A percentile compares a stretch with the other conserved stretches of the same genome.
Conservation (phyloP, 2,329 filamentous ascomycete genomes). For the Arthroderma sp. region DNA sequence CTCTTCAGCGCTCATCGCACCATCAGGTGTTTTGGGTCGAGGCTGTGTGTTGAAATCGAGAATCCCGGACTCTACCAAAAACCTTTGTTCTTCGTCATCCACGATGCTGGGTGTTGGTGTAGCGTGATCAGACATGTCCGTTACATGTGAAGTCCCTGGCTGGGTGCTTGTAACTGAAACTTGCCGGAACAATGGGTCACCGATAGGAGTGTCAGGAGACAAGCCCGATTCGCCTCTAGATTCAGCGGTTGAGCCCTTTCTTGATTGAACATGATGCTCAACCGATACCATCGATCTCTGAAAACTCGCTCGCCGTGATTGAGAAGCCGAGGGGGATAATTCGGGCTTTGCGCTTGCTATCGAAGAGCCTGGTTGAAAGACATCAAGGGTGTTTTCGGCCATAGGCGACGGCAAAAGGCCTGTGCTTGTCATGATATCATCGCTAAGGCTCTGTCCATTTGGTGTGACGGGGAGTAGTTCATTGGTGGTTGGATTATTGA, state of each 20-base stretch:
- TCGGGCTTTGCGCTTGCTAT: too few species aligned
- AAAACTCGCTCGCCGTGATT: too few species aligned
- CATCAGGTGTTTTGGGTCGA: not conserved
- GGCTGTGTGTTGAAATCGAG: constrained; percentile 34
- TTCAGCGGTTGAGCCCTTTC: constrained; percentile 17
- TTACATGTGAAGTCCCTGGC: not conserved
- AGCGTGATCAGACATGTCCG: constrained; percentile 20
- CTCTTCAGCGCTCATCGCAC: constrained; percentile 17
- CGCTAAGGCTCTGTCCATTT: too few species aligned
- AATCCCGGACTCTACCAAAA: constrained; percentile 55
- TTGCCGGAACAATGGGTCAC: constrained; percentile 22
- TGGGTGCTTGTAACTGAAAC: constrained; percentile 25
- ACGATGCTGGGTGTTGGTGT: constrained; percentile 27
- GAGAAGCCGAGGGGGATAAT: too few species aligned
- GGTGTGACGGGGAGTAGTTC: too few species aligned
- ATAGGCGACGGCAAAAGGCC: too few species aligned
- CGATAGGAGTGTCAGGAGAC: constrained; percentile 15
- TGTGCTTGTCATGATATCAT: too few species aligned
- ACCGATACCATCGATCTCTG: too few species aligned
- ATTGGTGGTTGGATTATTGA: too few species aligned
- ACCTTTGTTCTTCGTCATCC: constrained; percentile 54
- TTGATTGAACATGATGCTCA: constrained; percentile 17
- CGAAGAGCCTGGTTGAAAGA: too few species aligned
- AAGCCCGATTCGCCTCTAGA: constrained; percentile 15
- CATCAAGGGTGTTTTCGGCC: too few species aligned